A percentile compares a stretch with the other conserved stretches of the same genome.
These are phyloP conservation scores for Nigrograna mackinnonii DNA, from an alignment of 2,329 filamentous ascomycete species.

Conservation along the genomic window DNA sequence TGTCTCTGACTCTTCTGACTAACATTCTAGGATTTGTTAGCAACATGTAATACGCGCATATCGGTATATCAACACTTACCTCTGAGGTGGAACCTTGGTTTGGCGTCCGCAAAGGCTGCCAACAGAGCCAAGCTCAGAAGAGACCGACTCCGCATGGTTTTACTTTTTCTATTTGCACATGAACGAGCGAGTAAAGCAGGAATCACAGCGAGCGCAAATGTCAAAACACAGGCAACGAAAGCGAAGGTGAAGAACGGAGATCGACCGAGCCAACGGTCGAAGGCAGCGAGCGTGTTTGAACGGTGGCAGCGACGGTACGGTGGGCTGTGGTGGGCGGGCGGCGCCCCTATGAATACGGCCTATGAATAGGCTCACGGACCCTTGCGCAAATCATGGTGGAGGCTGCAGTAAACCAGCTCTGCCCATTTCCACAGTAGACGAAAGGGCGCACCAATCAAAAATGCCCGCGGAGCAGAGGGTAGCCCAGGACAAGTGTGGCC, in stretches of 20 bases:
- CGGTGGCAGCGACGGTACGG: too few relatives aligned
- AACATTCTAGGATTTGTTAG: neutral
- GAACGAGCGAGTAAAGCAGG: slow-evolving; percentile 20
- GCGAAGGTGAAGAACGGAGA: too few relatives aligned
- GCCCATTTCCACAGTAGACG: neutral
- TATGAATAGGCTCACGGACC: slow-evolving; percentile 22
- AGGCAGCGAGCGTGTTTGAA: neutral
- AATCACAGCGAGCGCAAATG: too few relatives aligned
- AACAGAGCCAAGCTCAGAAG: slow-evolving; percentile 20
- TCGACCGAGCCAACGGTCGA: too few relatives aligned
- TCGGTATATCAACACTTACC: slow-evolving; percentile 16
- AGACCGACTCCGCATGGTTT: slow-evolving; percentile 24
- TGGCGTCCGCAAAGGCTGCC: slow-evolving; percentile 15
- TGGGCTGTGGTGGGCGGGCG: slow-evolving; percentile 1
- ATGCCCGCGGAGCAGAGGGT: slow-evolving; percentile 9
- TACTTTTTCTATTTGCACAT: slow-evolving; percentile 6
- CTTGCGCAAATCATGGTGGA: slow-evolving; percentile 23
- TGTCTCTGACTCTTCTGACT: neutral
- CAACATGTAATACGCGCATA: neutral
- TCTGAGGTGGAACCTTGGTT: slow-evolving; percentile 10
- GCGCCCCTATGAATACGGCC: slow-evolving; percentile 7
- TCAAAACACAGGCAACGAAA: too few relatives aligned
- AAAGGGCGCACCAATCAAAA: slow-evolving; percentile 21
- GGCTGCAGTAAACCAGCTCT: slow-evolving; percentile 11
- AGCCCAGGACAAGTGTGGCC: slow-evolving; percentile 15